phyloP scores from a whole-genome alignment of 192 early-diverging fungal species.

The Dissophora globulifera region DNA sequence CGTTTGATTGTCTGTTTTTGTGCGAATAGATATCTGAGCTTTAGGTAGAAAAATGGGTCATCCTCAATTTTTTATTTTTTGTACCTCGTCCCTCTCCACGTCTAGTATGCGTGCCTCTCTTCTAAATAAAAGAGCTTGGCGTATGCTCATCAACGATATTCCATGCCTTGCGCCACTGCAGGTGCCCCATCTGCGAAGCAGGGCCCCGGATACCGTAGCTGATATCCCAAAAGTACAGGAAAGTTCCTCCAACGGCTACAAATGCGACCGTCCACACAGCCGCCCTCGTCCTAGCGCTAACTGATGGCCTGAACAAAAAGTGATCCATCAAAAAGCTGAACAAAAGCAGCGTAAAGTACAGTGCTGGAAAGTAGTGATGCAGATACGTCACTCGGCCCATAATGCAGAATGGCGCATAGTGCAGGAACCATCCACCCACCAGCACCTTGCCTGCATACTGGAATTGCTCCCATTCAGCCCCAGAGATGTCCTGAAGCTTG shows the following conservation, averaged over 20 bases:
- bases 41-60: too few relatives aligned
- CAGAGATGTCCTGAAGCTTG: slow-evolving; percentile 64
- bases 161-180: slow-evolving; percentile 83
- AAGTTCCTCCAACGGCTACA: slow-evolving; percentile 60
- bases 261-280: slow-evolving; percentile 59
- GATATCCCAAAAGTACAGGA: slow-evolving; percentile 82
- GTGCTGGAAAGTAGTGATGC: slow-evolving; percentile 97
- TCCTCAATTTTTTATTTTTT: too few relatives aligned
- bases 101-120: too few relatives aligned
- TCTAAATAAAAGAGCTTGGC: slow-evolving; percentile 34
- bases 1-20: too few relatives aligned
- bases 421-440: slow-evolving; percentile 90
- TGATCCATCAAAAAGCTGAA: slow-evolving; percentile 84
- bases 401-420: slow-evolving; percentile 94
- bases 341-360: slow-evolving; percentile 93
- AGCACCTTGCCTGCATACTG: slow-evolving; percentile 76
- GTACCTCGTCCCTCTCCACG: too few relatives aligned
- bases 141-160: slow-evolving; percentile 76
- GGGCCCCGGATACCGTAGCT: slow-evolving; percentile 86
- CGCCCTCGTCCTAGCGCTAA: slow-evolving; percentile 16
- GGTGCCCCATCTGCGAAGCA: slow-evolving; percentile 63
- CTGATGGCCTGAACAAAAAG: slow-evolving; percentile 25
- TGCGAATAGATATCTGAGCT: too few relatives aligned
- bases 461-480: slow-evolving; percentile 75
- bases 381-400: slow-evolving; percentile 98